phyloP scores from a whole-genome alignment of 768 basidiomycete genomes.

The Pleurotus citrinopileatus region DNA sequence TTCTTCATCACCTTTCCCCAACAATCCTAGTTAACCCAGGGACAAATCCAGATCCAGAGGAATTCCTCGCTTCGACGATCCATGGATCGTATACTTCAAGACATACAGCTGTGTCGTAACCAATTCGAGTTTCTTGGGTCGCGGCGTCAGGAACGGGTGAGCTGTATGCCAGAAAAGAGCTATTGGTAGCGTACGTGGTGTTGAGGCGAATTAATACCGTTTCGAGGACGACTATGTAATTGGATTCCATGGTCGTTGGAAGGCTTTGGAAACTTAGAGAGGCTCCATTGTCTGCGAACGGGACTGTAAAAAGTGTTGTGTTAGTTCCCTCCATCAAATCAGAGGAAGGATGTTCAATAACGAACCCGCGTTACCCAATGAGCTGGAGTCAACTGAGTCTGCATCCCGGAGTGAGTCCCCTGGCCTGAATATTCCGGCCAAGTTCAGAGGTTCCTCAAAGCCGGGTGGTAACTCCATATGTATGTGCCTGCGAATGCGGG shows the following conservation, averaged over 20 bases:
- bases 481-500: no score
- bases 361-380: no score
- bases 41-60: conserved; percentile 22
- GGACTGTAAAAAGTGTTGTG: conserved; percentile 15
- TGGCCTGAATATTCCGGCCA: no score
- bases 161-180: conserved; percentile 23
- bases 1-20: conserved; percentile 22
- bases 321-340: no score
- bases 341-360: no score
- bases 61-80: conserved; percentile 35
- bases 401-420: no score
- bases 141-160: conserved; percentile 12
- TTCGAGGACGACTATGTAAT: conserved; percentile 24
- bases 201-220: conserved; percentile 34
- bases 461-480: no score
- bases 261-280: conserved; percentile 22
- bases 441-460: no score
- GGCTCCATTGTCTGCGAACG: conserved; percentile 32
- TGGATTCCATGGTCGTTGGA: conserved; percentile 10
- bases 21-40: conserved; percentile 28
- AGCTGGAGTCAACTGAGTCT: no score
- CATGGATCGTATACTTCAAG: conserved; percentile 39
- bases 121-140: conserved; percentile 28
- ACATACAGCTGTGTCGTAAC: conserved; percentile 38
- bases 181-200: conserved; percentile 28